phyloP scores from a whole-genome alignment of 208 protist species.

The Endotrypanum monterogeii region DNA sequence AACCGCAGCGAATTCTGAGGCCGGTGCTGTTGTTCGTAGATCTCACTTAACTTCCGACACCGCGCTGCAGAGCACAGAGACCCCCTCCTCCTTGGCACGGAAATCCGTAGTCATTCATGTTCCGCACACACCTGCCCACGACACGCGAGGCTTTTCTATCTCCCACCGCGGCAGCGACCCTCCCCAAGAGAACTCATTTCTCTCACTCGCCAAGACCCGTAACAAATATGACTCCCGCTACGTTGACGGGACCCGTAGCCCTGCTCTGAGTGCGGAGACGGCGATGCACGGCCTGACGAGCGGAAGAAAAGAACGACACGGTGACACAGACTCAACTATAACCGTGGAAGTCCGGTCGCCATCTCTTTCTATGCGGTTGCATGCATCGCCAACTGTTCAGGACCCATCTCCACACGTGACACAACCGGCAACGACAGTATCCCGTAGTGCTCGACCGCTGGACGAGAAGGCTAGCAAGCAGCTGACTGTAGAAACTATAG shows the following conservation, averaged over 20 bases:
- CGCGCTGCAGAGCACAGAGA: neutral
- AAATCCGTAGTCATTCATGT: neutral
- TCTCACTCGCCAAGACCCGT: neutral
- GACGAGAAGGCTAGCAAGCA: neutral
- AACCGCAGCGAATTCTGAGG: neutral
- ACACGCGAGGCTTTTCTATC: neutral
- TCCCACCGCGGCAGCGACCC: neutral
- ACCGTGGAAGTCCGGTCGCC: neutral
- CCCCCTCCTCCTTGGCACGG: neutral
- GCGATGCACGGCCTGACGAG: slow-evolving; percentile 3
- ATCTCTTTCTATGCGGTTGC: neutral
- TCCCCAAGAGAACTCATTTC: neutral
- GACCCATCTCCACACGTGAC: neutral
- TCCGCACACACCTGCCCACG: neutral
- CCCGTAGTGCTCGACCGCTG: neutral
- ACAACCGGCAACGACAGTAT: neutral
- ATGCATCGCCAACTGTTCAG: neutral
- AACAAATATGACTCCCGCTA: neutral
- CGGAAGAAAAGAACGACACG: slow-evolving; percentile 1
- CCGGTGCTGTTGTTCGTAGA: neutral
- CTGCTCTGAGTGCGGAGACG: neutral
- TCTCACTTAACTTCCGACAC: neutral
- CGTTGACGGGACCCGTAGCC: neutral
- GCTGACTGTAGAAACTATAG: neutral
- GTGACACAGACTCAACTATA: slow-evolving; percentile 3